Conservation (phyloP, 208 protist species). For the Leptomonas pyrrhocoris region DNA sequence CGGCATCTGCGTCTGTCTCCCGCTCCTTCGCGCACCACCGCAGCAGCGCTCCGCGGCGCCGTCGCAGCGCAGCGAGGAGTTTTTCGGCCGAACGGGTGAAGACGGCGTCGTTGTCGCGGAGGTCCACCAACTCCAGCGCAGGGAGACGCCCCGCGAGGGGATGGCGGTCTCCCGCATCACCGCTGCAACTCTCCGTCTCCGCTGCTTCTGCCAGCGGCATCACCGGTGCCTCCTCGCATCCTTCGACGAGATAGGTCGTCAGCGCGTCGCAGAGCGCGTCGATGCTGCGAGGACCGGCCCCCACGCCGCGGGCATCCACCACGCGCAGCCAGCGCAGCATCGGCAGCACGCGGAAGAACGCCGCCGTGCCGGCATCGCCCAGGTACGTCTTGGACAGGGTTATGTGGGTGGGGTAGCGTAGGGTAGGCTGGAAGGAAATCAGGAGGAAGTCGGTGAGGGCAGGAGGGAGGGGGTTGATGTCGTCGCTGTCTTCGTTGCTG, state of each 20-base stretch:
- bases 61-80: constrained; percentile 21
- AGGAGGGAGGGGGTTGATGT: constrained; percentile 2
- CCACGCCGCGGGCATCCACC: constrained; percentile 50
- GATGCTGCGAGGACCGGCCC: constrained; percentile 46
- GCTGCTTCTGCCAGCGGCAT: background rate
- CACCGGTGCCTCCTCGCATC: constrained; percentile 14
- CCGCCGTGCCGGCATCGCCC: constrained; percentile 70
- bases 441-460: constrained; percentile 7
- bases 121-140: constrained; percentile 23
- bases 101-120: constrained; percentile 29
- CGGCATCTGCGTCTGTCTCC: background rate
- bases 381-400: constrained; percentile 66
- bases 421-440: constrained; percentile 13
- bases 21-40: constrained; percentile 15
- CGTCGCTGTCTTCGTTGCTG: background rate
- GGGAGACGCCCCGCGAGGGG: constrained; percentile 30
- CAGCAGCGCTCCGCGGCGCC: constrained; percentile 10
- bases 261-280: constrained; percentile 31
- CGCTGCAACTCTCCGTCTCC: background rate
- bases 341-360: constrained; percentile 61
- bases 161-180: background rate
- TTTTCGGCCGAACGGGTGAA: constrained; percentile 16
- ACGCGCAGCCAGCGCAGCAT: constrained; percentile 67
- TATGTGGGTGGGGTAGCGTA: constrained; percentile 45
- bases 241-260: constrained; percentile 16